Base-by-base conservation (phyloP, 2,329 filamentous ascomycete species). In the Pestalotiopsis sp. region DNA sequence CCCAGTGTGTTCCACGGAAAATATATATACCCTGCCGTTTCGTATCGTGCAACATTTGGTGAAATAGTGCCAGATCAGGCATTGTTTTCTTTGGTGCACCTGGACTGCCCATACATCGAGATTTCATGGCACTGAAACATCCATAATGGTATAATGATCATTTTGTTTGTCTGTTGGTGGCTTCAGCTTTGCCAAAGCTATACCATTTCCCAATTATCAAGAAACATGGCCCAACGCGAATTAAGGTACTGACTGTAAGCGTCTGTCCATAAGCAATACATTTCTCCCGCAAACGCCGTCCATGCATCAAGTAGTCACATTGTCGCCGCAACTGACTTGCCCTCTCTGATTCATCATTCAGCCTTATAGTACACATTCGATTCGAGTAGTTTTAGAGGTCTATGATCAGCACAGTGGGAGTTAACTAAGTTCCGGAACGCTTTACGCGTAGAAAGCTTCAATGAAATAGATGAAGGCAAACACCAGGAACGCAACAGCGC, bases 381-480 rank as follows among this genome's bases (percentile, higher is more conserved):
- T 27, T 25, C 23, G 17, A 25, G 27, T 25, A 27, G 31, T 36
- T 36, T 64, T 27, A 9, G 13, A 65, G 17, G 40, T 49, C 25
- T 25, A 13, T 7, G 23, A 52, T 41, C 17, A 65, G 40, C 40
- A 49, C 38, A 49, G n/a, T 20, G 31, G n/a, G 61, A 49, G 20
- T 17, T 4, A 52, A 27, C 20, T 11, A 17, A 36, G 1, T 38
- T 12, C 4, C 4, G 25, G 20, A 27, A 40, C 13, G 23, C 65
- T 62, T 70, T 81, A 88, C 65, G 81, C 81, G 76, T 89, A 90
- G 76, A 95, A 83, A 14, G 92, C 92, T 81, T 98, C 95, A 70
- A 95, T 84, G 49, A 97, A 83, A 82, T 99, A 99, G 74, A 99
- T 95, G 74, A 97, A 81, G 70, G 94, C 95, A 78, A 99, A 99